Evolutionary conservation across 139 green algal genomes (phyloP).

Genomic region (Micractinium conductrix): DNA sequence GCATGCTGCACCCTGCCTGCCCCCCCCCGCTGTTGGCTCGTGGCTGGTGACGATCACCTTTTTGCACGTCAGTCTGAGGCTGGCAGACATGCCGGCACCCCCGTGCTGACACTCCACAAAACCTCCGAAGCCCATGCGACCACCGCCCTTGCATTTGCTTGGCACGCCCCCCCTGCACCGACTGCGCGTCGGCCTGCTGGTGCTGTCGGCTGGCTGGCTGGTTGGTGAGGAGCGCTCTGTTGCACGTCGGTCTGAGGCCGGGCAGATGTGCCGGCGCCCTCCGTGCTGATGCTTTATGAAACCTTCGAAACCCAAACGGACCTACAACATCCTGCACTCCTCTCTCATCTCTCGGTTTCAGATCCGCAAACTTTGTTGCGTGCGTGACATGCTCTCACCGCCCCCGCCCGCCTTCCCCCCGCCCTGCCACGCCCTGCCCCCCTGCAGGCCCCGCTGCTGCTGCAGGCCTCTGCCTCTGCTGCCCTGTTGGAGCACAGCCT

Average conservation of each 20-base stretch:
- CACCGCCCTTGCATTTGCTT: not conserved
- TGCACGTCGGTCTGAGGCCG: no score
- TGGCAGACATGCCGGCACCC: not conserved
- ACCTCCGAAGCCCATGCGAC: conserved; percentile 25
- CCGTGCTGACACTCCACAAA: conserved; percentile 8
- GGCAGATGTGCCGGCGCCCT: no score
- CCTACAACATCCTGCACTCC: not conserved
- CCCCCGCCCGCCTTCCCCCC: not conserved
- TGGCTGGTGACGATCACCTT: conserved; percentile 55
- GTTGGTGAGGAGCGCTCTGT: no score
- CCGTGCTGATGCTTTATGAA: no score
- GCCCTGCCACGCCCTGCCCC: no score
- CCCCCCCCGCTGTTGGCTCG: not conserved
- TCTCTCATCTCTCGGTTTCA: not conserved
- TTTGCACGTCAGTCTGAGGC: conserved; percentile 81
- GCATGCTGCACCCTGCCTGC: not conserved
- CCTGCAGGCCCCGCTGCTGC: conserved; percentile 43
- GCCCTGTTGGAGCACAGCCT: conserved; percentile 48
- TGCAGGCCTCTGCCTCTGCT: conserved; percentile 44
- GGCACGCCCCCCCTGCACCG: not conserved
- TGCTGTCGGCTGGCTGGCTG: no score
- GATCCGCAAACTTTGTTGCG: not conserved
- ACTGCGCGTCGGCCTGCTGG: not conserved
- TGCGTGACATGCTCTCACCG: conserved; percentile 3
- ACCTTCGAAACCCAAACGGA: not conserved